Evolutionary conservation across 2,329 filamentous ascomycete genomes (phyloP), one percentile per base, ranked within the genome.

Genomic region (Lasiodiplodia citricola): DNA sequence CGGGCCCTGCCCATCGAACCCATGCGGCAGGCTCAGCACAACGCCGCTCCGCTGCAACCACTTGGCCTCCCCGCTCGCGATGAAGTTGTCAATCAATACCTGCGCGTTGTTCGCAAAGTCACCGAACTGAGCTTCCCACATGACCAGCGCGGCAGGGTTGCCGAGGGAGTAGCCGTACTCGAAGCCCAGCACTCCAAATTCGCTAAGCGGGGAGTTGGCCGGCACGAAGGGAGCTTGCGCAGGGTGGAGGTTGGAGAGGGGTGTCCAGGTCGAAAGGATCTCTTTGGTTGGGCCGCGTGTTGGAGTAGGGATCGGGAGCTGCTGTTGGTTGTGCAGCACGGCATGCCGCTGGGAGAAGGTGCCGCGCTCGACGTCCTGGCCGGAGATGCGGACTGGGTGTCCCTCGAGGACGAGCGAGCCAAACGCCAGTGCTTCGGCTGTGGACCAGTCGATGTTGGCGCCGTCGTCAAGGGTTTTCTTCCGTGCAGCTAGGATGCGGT

Each of bases 61-160:
- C 85, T 99, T 99, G 73, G 92, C 91, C 84, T 99, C 96, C 78
- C 95, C 96, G 71, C 96, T 97, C 62, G 96, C 95, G 75, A 99
- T 91, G 84, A 99, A 99, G 83, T 99, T 96, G 81, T 99, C 96
- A 78, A 98, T 96, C 82, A 99, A 96, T 81, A 93, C 97, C 84
- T 99, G 96, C 54, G 96, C 95, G 78, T 97, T 99, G 88, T 99
- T 99, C 86, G 96, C 96, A 77, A 99, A 99, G 83, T 99, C 96
- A 86, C 96, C 96, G 77, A 99, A 99, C 83, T 99, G 96, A 44
- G 96, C 96, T 84, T 99, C 96, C 96, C 96, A 99, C 90, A 99
- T 97, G 75, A 99, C 95, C 35, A 99, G 89, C 47, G 96, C 95
- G 79, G 97, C 97, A 68, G 96, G 96, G 37, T 96, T 98, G 35